phyloP scores from a whole-genome alignment of 768 basidiomycete species.

The Suillus weaverae region DNA sequence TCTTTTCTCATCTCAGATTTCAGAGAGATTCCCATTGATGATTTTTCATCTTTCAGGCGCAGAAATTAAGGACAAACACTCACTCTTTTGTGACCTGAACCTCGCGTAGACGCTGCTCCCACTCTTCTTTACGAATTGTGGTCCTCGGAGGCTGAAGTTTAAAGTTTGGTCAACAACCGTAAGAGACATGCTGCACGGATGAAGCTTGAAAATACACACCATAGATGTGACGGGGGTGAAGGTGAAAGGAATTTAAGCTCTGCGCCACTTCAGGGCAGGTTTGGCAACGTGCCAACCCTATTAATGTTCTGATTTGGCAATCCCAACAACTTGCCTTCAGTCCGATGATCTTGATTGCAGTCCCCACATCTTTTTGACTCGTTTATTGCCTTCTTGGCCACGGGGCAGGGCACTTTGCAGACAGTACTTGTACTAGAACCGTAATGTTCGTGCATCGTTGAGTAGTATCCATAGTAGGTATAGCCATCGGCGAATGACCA shows the following conservation, averaged over 20 bases:
- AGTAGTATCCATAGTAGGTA: background rate
- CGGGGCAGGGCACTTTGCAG: background rate
- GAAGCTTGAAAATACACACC: slow-evolving; percentile 26
- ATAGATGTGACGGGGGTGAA: slow-evolving; percentile 25
- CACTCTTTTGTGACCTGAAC: slow-evolving; percentile 88
- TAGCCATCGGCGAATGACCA: background rate
- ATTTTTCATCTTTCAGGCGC: slow-evolving; percentile 56
- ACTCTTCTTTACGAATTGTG: slow-evolving; percentile 75
- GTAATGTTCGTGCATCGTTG: background rate
- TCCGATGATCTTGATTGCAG: no score
- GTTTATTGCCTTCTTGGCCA: background rate
- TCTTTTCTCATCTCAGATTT: slow-evolving; percentile 67
- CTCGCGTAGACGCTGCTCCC: slow-evolving; percentile 81
- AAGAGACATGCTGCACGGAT: background rate
- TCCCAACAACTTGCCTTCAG: no score
- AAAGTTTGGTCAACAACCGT: slow-evolving; percentile 4
- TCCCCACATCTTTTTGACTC: background rate
- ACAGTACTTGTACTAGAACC: background rate
- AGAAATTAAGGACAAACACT: slow-evolving; percentile 41
- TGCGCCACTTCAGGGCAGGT: slow-evolving; percentile 41
- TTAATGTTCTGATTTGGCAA: slow-evolving; percentile 11
- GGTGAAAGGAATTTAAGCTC: slow-evolving; percentile 33
- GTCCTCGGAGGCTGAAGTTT: slow-evolving; percentile 48
- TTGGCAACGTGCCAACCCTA: background rate
- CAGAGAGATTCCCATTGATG: slow-evolving; percentile 99